Conservation (phyloP, 2,329 filamentous ascomycete species). For the Aspergillus tubingensis region DNA sequence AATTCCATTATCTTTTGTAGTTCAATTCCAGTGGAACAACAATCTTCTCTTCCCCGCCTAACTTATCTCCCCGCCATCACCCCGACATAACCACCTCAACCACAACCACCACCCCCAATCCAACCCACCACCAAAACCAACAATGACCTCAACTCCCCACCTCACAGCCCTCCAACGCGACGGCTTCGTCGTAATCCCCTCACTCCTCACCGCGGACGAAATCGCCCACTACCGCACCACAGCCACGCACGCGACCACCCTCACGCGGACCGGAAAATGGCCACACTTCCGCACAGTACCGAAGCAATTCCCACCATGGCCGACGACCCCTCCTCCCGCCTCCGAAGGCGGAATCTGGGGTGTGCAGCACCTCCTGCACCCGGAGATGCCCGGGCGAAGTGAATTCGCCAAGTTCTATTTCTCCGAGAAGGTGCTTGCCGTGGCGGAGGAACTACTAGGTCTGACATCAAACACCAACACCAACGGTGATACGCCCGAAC, state of each 20-base stretch:
- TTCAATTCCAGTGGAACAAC: neutral
- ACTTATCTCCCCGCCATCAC: neutral
- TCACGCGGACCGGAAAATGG: constrained; percentile 73
- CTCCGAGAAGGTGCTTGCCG: constrained; percentile 60
- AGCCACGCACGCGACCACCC: constrained; percentile 57
- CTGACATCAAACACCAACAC: constrained; percentile 22
- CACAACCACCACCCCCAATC: neutral
- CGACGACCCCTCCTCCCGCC: constrained; percentile 52
- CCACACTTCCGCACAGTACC: constrained; percentile 79
- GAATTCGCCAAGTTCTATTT: constrained; percentile 74
- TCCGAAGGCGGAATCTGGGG: constrained; percentile 75
- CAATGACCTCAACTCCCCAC: constrained; percentile 37
- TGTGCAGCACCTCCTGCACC: constrained; percentile 81
- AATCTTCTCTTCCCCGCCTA: neutral
- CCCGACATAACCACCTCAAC: neutral
- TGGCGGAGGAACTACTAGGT: constrained; percentile 66
- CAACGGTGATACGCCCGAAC: constrained; percentile 51
- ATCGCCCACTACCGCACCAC: constrained; percentile 63
- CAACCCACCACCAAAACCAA: constrained; percentile 8
- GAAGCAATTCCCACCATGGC: constrained; percentile 90
- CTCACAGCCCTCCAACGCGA: constrained; percentile 63
- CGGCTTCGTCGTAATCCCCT: constrained; percentile 74
- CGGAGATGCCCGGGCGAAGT: constrained; percentile 62
- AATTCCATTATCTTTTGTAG: neutral
- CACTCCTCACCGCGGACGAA: constrained; percentile 59